Evolutionary conservation across 1,139 yeast species (phyloP).

Genomic region (Trichomonascaceae sp.): DNA sequence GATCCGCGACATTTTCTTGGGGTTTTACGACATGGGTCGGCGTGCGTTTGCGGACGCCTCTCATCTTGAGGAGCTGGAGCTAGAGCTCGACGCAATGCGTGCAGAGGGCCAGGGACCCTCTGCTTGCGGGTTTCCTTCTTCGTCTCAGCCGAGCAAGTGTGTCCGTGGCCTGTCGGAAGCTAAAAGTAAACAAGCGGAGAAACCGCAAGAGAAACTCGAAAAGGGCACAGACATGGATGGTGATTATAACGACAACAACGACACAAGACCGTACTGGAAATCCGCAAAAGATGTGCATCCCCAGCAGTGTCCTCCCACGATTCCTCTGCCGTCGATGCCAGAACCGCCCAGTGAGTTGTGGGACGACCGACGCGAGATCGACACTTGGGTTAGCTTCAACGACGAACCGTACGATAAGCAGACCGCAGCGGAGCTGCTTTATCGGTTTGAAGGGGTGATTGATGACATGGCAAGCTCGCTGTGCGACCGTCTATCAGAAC

Average conservation of each 20-base stretch:
- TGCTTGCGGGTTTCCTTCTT: background rate
- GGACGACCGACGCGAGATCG: conserved; percentile 11
- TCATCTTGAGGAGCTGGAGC: conserved; percentile 6
- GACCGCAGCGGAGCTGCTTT: background rate
- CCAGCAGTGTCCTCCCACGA: too few relatives aligned
- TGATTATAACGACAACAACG: conserved; percentile 1
- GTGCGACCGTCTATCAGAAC: too few relatives aligned
- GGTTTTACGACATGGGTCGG: conserved; percentile 12
- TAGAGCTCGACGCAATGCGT: background rate
- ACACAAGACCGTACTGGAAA: background rate
- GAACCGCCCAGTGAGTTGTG: too few relatives aligned
- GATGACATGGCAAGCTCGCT: too few relatives aligned
- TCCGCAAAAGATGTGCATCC: conserved; percentile 4
- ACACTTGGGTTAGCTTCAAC: conserved; percentile 6
- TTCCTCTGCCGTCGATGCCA: too few relatives aligned
- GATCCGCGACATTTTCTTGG: conserved; percentile 10
- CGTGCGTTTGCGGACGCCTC: conserved; percentile 14
- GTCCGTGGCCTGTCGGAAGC: background rate
- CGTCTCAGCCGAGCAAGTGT: background rate
- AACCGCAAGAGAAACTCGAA: background rate
- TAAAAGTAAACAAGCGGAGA: background rate
- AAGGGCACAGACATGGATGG: background rate
- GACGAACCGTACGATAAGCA: background rate
- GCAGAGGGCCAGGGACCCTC: background rate
- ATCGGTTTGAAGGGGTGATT: too few relatives aligned